Evolutionary conservation across 169 alveolate species (phyloP), one percentile per base, ranked within the genome.

Genomic region (Plasmodium blacklocki): DNA sequence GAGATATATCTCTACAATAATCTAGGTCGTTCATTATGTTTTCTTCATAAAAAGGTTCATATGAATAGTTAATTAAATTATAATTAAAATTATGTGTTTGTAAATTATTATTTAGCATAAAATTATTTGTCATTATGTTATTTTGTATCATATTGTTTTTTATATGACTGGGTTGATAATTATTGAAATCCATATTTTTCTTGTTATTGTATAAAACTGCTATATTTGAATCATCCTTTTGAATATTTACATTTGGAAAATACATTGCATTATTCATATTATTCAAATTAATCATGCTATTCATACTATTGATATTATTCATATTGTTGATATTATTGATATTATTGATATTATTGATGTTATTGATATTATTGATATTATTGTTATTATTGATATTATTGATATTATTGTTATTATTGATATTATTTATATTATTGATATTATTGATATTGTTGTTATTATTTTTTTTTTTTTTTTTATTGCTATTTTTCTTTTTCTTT

Each of bases 1-100:
- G 23, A n/a, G 76, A 63, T 63, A 76, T 76, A 21, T 76, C 88
- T 54, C 88, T 47, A 29, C 88, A 76, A 52, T 63, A 76, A 15
- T 76, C 88, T 45, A 64, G 6, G 8, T 63, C 68, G 23, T 76
- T 67, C 26, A 76, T 49, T 2, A 49, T 8, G 15, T 47, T 6
- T 9, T 18, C 66, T 11, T 21, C 52, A 56, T 76, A 67, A 52
- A 23, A 11, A 3, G n/a, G 14, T 39, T 76, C 63, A 56, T 32
- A 3, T 7, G 52, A 1, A 39, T 73, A 11, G 14, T 74, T 74
- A 32, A 45, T 26, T 12, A 70, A 45, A 15, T 70, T 70, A 11
- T 70, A 70, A 47, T 70, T 70, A 45, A 64, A 5, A 64, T 29
- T 3, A 26, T 29, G 11, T 43, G 23, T 64, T 23, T 29, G 56